Conservation (phyloP, 2,329 filamentous ascomycete species). For the Scorias spongiosa region DNA sequence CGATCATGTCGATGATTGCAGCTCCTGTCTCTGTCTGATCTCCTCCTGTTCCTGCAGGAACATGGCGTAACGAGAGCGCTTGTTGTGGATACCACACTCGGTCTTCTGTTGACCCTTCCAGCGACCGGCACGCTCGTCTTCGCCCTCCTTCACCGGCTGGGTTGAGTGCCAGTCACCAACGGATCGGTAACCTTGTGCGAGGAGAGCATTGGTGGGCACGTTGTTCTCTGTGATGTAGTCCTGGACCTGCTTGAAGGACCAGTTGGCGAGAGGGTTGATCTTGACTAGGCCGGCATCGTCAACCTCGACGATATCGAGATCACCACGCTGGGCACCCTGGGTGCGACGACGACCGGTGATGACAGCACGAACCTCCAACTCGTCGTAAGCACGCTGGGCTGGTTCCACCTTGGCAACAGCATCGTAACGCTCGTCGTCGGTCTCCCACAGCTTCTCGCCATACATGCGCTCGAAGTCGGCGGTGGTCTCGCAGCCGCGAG, state of each 20-base stretch:
- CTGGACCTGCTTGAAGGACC: slow-evolving; percentile 81
- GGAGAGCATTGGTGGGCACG: slow-evolving; percentile 83
- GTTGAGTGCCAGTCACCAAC: slow-evolving; percentile 98
- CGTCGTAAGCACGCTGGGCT: slow-evolving; percentile 74
- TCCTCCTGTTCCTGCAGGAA: slow-evolving; percentile 61
- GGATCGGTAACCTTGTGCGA: slow-evolving; percentile 94
- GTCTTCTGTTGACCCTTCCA: slow-evolving; percentile 97
- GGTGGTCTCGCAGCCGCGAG: slow-evolving; percentile 55
- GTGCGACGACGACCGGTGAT: slow-evolving; percentile 82
- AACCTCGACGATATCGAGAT: slow-evolving; percentile 80
- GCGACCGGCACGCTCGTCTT: slow-evolving; percentile 88
- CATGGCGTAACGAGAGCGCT: slow-evolving; percentile 80
- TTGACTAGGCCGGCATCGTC: slow-evolving; percentile 88
- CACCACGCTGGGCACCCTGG: slow-evolving; percentile 83
- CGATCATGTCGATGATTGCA: too few relatives aligned
- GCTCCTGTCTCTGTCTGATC: slow-evolving; percentile 40
- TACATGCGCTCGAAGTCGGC: slow-evolving; percentile 70
- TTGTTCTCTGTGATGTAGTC: slow-evolving; percentile 72
- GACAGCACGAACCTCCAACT: slow-evolving; percentile 77
- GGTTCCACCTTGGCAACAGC: slow-evolving; percentile 97
- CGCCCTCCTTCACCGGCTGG: slow-evolving; percentile 69
- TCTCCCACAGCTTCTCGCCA: slow-evolving; percentile 72
- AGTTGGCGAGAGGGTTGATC: slow-evolving; percentile 93
- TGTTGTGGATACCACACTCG: slow-evolving; percentile 98
- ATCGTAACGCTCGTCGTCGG: slow-evolving; percentile 80